Conservation (phyloP, 768 basidiomycete genomes). For the Pisolithus albus region DNA sequence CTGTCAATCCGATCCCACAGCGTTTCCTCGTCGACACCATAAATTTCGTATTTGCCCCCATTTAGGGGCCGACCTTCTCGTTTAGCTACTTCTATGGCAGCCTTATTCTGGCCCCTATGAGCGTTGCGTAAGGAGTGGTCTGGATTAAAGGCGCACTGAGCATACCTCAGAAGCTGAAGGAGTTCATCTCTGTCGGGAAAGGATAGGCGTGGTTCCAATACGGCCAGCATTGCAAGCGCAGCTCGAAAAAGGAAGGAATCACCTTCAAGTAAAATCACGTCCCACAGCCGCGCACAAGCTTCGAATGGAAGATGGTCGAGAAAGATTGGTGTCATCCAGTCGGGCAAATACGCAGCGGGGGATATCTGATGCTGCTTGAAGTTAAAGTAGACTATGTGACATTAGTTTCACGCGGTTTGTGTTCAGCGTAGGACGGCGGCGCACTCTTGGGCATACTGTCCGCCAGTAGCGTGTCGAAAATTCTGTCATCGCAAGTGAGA, state of each 20-base stretch:
- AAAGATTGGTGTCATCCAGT: slow-evolving; percentile 79
- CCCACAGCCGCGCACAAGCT: slow-evolving; percentile 84
- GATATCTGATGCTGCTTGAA: slow-evolving; percentile 92
- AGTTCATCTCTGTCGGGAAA: slow-evolving; percentile 80
- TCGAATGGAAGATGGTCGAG: slow-evolving; percentile 87
- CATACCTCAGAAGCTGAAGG: slow-evolving; percentile 69
- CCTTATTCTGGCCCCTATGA: slow-evolving; percentile 71
- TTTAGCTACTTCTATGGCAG: slow-evolving; percentile 74
- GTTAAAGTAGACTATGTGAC: slow-evolving; percentile 74
- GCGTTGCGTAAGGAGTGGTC: neutral
- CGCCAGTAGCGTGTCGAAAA: slow-evolving; percentile 87
- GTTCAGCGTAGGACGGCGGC: neutral
- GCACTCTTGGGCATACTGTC: slow-evolving; percentile 91
- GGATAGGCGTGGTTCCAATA: slow-evolving; percentile 80
- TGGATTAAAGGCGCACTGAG: neutral
- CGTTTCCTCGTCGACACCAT: slow-evolving; percentile 78
- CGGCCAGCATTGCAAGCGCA: slow-evolving; percentile 73
- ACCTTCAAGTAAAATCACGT: slow-evolving; percentile 80
- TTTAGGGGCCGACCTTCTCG: slow-evolving; percentile 58
- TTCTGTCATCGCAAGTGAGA: slow-evolving; percentile 39
- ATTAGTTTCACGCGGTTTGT: neutral
- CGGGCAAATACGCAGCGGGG: slow-evolving; percentile 72
- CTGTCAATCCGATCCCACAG: slow-evolving; percentile 76
- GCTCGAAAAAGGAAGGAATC: slow-evolving; percentile 86
- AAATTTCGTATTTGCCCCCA: slow-evolving; percentile 79